Evolutionary conservation across 108 stramenopile species (phyloP), one percentile per base, ranked within the genome.

Genomic region (Cyclotella sp.): DNA sequence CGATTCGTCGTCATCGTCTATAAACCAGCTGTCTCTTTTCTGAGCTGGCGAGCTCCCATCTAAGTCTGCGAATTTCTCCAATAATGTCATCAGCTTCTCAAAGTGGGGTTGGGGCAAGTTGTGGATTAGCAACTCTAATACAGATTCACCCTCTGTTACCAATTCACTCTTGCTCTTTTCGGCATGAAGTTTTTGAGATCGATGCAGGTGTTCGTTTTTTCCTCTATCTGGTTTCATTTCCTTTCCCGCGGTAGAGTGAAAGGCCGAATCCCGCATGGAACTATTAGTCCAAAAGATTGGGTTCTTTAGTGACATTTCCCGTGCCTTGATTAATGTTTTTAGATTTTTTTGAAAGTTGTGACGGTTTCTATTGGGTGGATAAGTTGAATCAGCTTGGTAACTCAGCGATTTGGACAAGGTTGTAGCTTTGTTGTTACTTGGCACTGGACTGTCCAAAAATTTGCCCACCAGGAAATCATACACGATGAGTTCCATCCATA

Each of bases 291-390:
- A 76, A 75, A 75, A 75, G 49, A 76, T 63, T 2, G 73, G 78
- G 55, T 76, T 44, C 4, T 30, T 34, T 3, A 80, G 42, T 12
- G 74, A 68, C n/a, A 76, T 74, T 49, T 79, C 55, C 27, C 83
- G 73, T 24, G 83, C 83, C 40, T 70, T 63, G 9, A 63, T 52
- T 24, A 83, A 24, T 15, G 29, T 70, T 26, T 66, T 57, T n/a
- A 80, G 10, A 57, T 80, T 39, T 30, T 70, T 45, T 40, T 76
- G 46, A 13, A 62, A 75, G 0, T 75, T 29, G 34, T 40, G 49
- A 24, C 83, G 78, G 49, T 83, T 83, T 49, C 52, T 67, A 71
- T 83, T 83, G 14, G 78, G 78, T 41, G 83, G 83, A 65, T 76
- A 83, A 19, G 74, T 83, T 24, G 65, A 59, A 76, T 83, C 74